Percentiles rank a stretch among this genome's conserved stretches.
Evolutionary conservation across 2,329 filamentous ascomycete genomes (phyloP).

Genomic region (Cytospora schulzeri): DNA sequence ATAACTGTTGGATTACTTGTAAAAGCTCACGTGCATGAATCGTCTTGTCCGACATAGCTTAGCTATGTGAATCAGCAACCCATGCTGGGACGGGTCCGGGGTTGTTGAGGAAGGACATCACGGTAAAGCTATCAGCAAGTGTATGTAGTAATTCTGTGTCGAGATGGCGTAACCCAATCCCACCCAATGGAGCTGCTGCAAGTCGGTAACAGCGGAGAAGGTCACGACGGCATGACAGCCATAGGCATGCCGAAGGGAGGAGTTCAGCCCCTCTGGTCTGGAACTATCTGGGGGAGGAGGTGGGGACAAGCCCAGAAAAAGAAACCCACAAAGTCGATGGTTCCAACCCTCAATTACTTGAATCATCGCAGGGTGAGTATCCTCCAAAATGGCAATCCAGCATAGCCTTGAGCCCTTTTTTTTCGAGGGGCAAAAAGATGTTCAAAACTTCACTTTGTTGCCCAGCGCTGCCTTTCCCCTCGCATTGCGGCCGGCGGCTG

Average conservation of each 20-base stretch:
- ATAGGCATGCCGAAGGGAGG: neutral
- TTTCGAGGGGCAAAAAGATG: constrained; percentile 14
- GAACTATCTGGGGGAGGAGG: neutral
- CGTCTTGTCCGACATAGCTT: neutral
- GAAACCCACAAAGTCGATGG: neutral
- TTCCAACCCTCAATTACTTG: neutral
- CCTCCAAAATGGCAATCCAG: neutral
- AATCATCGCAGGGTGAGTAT: neutral
- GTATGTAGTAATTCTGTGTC: constrained; percentile 1
- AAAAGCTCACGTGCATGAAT: neutral
- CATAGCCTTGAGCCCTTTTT: neutral
- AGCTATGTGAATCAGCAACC: neutral
- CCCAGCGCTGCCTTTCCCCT: constrained; percentile 16
- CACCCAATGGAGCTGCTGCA: neutral
- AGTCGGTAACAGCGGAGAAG: constrained; percentile 1
- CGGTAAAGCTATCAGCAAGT: neutral
- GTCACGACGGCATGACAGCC: neutral
- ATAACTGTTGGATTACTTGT: no score
- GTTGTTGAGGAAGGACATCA: neutral
- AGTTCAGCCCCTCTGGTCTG: neutral
- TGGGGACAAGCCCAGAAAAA: neutral
- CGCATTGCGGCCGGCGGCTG: constrained; percentile 1
- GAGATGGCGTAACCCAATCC: constrained; percentile 5
- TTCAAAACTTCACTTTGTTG: neutral
- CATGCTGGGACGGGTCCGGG: neutral